Evolutionary conservation across 1,284 basidiomycete species (phyloP).

Genomic region (Marasmius oreades): DNA sequence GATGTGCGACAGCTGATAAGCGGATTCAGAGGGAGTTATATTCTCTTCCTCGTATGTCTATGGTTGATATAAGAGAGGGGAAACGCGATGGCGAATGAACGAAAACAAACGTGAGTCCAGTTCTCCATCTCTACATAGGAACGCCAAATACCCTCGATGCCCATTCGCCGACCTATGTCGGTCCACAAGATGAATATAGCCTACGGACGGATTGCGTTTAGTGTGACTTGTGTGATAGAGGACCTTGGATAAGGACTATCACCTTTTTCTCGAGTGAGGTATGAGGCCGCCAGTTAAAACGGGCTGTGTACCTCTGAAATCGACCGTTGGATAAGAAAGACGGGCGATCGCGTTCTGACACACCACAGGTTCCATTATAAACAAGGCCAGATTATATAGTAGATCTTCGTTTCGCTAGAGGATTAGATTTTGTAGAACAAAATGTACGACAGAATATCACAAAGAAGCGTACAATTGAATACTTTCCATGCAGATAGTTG

Average conservation of each 20-base stretch:
- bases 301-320: constrained; percentile 2
- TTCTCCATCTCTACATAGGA: constrained; percentile 8
- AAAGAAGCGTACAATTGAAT: constrained; percentile 2
- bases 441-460: too few relatives aligned
- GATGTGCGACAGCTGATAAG: neutral
- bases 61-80: neutral
- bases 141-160: constrained; percentile 6
- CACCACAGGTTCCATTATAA: constrained; percentile 8
- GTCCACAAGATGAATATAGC: constrained; percentile 11
- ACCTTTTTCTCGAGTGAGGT: constrained; percentile 1
- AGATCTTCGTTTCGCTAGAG: constrained; percentile 6
- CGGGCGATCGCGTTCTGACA: neutral
- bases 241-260: neutral
- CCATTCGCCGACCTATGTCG: constrained; percentile 6
- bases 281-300: constrained; percentile 10
- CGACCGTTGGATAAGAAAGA: neutral
- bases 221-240: too few relatives aligned
- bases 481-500: constrained; percentile 8
- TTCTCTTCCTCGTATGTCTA: constrained; percentile 6
- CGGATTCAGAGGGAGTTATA: constrained; percentile 2
- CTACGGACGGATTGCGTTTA: neutral
- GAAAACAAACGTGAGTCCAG: constrained; percentile 2
- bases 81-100: neutral
- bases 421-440: neutral
- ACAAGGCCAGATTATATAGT: constrained; percentile 8